A percentile compares a stretch with the other conserved stretches of the same genome.
Evolutionary conservation across 106 monocot genomes (phyloP).

Genomic region (Acorus gramineus): DNA sequence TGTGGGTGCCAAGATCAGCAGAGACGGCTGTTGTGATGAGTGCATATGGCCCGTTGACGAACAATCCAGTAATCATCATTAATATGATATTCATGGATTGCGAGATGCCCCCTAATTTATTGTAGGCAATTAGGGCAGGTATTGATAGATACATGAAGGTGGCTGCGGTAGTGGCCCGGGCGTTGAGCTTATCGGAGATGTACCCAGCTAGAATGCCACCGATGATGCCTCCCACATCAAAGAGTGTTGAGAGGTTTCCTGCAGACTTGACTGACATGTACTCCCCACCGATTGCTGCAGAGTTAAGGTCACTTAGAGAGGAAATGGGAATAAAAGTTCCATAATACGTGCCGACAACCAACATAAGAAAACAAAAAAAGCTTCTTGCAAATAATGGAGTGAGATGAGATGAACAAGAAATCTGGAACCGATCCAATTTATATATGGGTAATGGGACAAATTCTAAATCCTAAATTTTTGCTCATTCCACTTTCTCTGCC

Average conservation of each 20-base stretch:
- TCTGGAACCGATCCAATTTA: no score
- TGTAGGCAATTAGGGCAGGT: slow-evolving; percentile 29
- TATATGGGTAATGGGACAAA: no score
- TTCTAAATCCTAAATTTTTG: no score
- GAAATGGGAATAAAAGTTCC: no score
- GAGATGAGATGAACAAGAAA: no score
- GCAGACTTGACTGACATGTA: slow-evolving; percentile 35
- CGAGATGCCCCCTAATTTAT: slow-evolving; percentile 21
- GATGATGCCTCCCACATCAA: slow-evolving; percentile 41
- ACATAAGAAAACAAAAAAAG: not conserved
- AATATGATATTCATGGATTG: slow-evolving; percentile 16
- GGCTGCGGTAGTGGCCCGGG: slow-evolving; percentile 36
- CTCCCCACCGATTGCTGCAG: slow-evolving; percentile 36
- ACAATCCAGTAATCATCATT: slow-evolving; percentile 37
- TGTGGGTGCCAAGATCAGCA: slow-evolving; percentile 47
- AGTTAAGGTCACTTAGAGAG: no score
- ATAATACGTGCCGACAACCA: no score
- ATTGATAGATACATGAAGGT: slow-evolving; percentile 35
- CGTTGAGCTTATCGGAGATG: slow-evolving; percentile 34
- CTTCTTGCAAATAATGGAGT: no score
- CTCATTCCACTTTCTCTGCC: no score
- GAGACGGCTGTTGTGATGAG: slow-evolving; percentile 53
- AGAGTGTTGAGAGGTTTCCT: slow-evolving; percentile 34
- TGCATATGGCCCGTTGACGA: slow-evolving; percentile 47
- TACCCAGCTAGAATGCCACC: slow-evolving; percentile 43